phyloP scores from a whole-genome alignment of 306 rosid genomes.

The Parietaria judaica region DNA sequence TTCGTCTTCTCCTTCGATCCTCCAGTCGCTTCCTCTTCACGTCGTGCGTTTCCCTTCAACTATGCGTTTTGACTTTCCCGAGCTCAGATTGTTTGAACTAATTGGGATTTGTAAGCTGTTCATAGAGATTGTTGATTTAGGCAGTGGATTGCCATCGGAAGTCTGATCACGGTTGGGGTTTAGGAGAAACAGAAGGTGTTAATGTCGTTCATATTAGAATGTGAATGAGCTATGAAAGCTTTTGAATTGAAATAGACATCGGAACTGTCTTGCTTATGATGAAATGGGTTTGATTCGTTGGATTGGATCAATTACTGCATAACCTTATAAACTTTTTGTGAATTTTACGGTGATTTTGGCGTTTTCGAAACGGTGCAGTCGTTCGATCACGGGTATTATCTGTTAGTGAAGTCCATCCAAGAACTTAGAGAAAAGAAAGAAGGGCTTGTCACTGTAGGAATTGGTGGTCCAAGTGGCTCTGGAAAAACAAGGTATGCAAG shows the following conservation, averaged over 20 bases:
- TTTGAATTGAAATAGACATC: no score
- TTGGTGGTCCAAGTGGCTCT: constrained; percentile 98
- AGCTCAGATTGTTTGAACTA: no score
- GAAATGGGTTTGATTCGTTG: no score
- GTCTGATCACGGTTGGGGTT: no score
- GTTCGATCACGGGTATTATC: constrained; percentile 92
- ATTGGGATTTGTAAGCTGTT: no score
- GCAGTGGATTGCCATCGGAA: no score
- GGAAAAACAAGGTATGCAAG: constrained; percentile 77
- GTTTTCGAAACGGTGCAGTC: constrained; percentile 59
- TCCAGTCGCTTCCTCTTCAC: constrained; percentile 96
- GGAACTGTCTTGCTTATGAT: no score
- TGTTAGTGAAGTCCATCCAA: constrained; percentile 91
- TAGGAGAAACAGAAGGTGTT: no score
- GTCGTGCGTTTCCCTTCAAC: constrained; percentile 40
- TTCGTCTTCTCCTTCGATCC: constrained; percentile 74
- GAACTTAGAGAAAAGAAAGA: constrained; percentile 89
- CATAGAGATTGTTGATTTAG: no score
- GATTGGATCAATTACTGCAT: no score
- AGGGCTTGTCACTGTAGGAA: constrained; percentile 85
- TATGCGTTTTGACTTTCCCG: neutral
- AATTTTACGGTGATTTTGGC: constrained; percentile 9
- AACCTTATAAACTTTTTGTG: neutral
- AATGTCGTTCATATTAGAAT: no score
- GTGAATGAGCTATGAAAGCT: no score